These are phyloP conservation scores for Coemansia sp. DNA, from an alignment of 192 early-diverging fungal genomes.

Conservation along the genomic window DNA sequence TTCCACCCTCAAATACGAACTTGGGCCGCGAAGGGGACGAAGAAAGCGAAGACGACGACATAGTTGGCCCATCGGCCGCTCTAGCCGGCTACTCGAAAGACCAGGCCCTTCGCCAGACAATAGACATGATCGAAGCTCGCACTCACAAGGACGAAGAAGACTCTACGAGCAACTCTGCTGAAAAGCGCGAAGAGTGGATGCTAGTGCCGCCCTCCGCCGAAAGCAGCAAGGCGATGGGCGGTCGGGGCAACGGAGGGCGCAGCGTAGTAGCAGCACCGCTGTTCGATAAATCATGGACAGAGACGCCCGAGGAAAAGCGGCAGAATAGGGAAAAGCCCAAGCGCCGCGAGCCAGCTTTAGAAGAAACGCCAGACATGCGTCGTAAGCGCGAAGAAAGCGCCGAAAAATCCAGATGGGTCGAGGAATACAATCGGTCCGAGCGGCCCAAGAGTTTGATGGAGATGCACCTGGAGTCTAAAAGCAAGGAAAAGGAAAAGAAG, in stretches of 20 bases:
- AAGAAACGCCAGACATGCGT: constrained; percentile 22
- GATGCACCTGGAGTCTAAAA: constrained; percentile 34
- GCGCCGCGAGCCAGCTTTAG: not conserved
- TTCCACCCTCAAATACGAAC: not conserved
- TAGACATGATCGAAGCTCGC: constrained; percentile 18
- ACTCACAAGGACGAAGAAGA: not conserved
- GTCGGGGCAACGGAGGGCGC: not conserved
- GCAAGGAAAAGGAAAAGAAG: constrained; percentile 4
- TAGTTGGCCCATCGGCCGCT: constrained; percentile 26
- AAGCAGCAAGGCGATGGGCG: not conserved
- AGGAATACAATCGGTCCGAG: constrained; percentile 38
- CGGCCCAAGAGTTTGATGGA: constrained; percentile 49
- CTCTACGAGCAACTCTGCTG: not conserved
- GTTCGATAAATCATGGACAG: constrained; percentile 50
- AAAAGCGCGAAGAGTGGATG: constrained; percentile 43
- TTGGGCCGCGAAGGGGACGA: not conserved
- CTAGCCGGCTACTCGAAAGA: constrained; percentile 29
- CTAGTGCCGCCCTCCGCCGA: constrained; percentile 35
- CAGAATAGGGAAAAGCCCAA: constrained; percentile 12
- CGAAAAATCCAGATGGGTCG: constrained; percentile 32
- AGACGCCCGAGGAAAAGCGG: constrained; percentile 25
- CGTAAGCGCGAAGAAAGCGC: constrained; percentile 18
- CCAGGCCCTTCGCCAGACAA: constrained; percentile 22
- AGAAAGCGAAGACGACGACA: constrained; percentile 3
- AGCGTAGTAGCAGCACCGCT: constrained; percentile 8